A percentile compares a stretch with the other conserved stretches of the same genome.
Evolutionary conservation across 768 basidiomycete species (phyloP).

Genomic region (Leccinum uliginosum): DNA sequence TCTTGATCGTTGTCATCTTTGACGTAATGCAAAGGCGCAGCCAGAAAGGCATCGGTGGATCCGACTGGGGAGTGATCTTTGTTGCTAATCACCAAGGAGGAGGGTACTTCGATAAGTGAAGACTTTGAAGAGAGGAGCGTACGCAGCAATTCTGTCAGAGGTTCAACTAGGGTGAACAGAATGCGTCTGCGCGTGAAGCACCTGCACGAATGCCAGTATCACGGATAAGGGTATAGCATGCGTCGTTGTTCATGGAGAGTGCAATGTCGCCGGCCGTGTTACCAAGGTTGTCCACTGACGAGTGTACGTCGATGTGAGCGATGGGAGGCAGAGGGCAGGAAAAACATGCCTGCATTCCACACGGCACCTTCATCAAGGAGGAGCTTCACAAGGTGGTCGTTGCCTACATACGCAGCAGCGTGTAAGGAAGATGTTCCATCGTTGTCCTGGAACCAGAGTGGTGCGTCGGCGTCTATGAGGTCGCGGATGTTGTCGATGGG

Average conservation of each 20-base stretch:
- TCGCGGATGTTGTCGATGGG: slow-evolving; percentile 41
- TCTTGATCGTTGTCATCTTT: slow-evolving; percentile 74
- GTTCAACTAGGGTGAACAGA: slow-evolving; percentile 5
- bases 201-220: slow-evolving; percentile 92
- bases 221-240: slow-evolving; percentile 75
- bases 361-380: slow-evolving; percentile 80
- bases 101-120: slow-evolving; percentile 18
- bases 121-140: slow-evolving; percentile 52
- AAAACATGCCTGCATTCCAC: slow-evolving; percentile 77
- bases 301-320: neutral
- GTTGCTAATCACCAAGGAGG: slow-evolving; percentile 41
- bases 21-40: slow-evolving; percentile 63
- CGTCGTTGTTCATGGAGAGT: slow-evolving; percentile 74
- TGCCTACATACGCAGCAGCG: slow-evolving; percentile 75
- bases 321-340: neutral
- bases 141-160: slow-evolving; percentile 62
- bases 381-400: slow-evolving; percentile 55
- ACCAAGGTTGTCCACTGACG: slow-evolving; percentile 66
- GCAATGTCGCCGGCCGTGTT: slow-evolving; percentile 90
- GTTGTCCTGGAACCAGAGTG: slow-evolving; percentile 87
- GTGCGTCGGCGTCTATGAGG: slow-evolving; percentile 63
- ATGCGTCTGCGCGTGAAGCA: slow-evolving; percentile 31
- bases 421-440: slow-evolving; percentile 84
- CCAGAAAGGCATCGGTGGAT: slow-evolving; percentile 66
- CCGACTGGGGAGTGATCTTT: slow-evolving; percentile 54